Conservation (phyloP, 1,139 yeast species). For the Saccharomyces hybrid region DNA sequence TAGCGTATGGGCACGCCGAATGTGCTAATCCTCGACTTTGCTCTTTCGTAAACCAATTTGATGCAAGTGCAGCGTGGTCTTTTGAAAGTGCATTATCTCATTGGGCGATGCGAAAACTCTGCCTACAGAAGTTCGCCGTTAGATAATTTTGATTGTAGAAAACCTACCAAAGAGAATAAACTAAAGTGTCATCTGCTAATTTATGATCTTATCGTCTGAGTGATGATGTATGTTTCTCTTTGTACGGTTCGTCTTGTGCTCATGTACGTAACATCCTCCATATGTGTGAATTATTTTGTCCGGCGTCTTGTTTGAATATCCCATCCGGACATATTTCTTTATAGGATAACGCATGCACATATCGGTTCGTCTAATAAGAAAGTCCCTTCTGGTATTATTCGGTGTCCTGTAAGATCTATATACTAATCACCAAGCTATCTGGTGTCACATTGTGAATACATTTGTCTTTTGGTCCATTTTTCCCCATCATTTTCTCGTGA, state of each 20-base stretch:
- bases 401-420: not conserved
- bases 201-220: not conserved
- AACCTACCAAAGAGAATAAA: not conserved
- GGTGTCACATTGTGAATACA: not conserved
- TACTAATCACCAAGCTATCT: not conserved
- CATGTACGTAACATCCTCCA: not conserved
- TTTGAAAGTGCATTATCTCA: not conserved
- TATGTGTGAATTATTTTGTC: not conserved
- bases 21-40: not conserved
- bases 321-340: not conserved
- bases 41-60: not conserved
- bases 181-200: not conserved
- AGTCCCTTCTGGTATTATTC: not conserved
- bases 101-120: no score
- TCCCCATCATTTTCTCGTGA: not conserved
- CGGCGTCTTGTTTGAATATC: not conserved
- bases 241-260: not conserved
- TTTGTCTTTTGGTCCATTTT: not conserved
- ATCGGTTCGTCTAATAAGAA: not conserved
- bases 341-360: not conserved
- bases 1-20: not conserved
- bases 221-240: not conserved
- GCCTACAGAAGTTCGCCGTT: no score
- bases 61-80: no score
- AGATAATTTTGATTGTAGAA: no score